Evolutionary conservation across 2,329 filamentous ascomycete genomes (phyloP).

Genomic region (Penicillium sp.): DNA sequence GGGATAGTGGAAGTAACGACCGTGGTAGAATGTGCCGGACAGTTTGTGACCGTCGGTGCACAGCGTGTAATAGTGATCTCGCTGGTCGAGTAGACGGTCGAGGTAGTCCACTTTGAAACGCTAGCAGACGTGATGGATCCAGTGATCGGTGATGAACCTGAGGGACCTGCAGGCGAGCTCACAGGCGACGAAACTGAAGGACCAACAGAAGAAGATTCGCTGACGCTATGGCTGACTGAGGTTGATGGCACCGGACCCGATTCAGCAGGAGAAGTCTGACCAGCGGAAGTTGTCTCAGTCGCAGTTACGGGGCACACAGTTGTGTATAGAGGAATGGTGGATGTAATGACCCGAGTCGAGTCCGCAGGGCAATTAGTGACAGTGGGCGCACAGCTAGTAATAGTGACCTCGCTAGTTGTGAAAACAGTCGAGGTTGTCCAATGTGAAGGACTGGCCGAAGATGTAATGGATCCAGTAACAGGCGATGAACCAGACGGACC

Average conservation of each 20-base stretch:
- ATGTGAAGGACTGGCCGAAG: slow-evolving; percentile 11
- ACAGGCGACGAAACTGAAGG: background rate
- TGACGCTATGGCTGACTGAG: background rate
- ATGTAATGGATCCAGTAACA: background rate
- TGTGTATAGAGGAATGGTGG: slow-evolving; percentile 55
- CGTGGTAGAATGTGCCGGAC: slow-evolving; percentile 48
- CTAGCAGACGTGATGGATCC: slow-evolving; percentile 2
- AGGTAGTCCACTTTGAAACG: slow-evolving; percentile 30
- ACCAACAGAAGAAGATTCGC: background rate
- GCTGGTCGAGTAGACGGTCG: slow-evolving; percentile 37
- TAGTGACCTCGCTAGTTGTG: slow-evolving; percentile 34
- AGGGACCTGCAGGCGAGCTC: background rate
- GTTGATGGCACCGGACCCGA: background rate
- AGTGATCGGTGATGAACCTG: background rate
- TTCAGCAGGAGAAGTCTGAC: slow-evolving; percentile 1
- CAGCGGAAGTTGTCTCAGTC: slow-evolving; percentile 8
- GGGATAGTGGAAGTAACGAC: slow-evolving; percentile 53
- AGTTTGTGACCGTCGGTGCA: slow-evolving; percentile 42
- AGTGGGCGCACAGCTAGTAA: slow-evolving; percentile 39
- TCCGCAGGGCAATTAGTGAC: slow-evolving; percentile 50
- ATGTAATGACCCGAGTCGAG: slow-evolving; percentile 48
- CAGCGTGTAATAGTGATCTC: slow-evolving; percentile 40
- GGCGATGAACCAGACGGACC: background rate
- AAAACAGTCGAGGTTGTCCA: slow-evolving; percentile 38
- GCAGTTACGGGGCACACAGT: slow-evolving; percentile 53